Percentiles rank a stretch among this genome's conserved stretches.
These are phyloP conservation scores for Pichia paraexigua DNA, from an alignment of 805 yeast species.

Conservation along the genomic window DNA sequence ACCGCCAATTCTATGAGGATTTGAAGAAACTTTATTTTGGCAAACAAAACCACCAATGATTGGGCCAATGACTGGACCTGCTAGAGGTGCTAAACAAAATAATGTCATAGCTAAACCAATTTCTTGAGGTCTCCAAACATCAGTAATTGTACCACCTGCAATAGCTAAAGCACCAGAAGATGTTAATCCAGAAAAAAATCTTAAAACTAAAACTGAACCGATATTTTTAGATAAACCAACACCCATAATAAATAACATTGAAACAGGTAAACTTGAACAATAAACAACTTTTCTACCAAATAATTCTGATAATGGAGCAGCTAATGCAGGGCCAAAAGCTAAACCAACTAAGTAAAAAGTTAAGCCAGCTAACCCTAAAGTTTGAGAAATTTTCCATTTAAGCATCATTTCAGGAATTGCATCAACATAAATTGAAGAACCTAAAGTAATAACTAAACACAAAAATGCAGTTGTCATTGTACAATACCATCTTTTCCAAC, in stretches of 20 bases:
- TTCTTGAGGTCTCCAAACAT: slow-evolving; percentile 61
- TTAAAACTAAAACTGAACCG: slow-evolving; percentile 51
- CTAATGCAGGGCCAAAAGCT: slow-evolving; percentile 60
- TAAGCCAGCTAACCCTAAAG: slow-evolving; percentile 58
- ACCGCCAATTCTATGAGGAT: slow-evolving; percentile 29
- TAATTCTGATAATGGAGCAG: slow-evolving; percentile 66
- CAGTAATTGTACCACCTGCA: slow-evolving; percentile 79
- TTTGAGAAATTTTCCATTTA: slow-evolving; percentile 47
- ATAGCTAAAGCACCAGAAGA: slow-evolving; percentile 80
- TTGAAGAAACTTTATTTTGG: slow-evolving; percentile 31
- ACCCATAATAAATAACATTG: slow-evolving; percentile 69
- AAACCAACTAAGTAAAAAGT: slow-evolving; percentile 66
- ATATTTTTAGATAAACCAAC: slow-evolving; percentile 60
- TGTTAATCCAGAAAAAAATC: slow-evolving; percentile 68
- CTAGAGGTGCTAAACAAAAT: slow-evolving; percentile 72
- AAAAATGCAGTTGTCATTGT: slow-evolving; percentile 58
- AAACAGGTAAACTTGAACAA: slow-evolving; percentile 48
- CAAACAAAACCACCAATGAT: slow-evolving; percentile 68
- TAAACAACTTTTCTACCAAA: slow-evolving; percentile 62
- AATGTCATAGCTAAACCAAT: slow-evolving; percentile 67
- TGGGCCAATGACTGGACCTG: slow-evolving; percentile 76
- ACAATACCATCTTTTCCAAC: slow-evolving; percentile 52
- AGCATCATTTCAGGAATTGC: slow-evolving; percentile 49
- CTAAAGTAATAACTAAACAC: slow-evolving; percentile 66
- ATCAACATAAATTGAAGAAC: slow-evolving; percentile 63